phyloP scores from a whole-genome alignment of 305 asterid species.

The Fraxinus nigra region DNA sequence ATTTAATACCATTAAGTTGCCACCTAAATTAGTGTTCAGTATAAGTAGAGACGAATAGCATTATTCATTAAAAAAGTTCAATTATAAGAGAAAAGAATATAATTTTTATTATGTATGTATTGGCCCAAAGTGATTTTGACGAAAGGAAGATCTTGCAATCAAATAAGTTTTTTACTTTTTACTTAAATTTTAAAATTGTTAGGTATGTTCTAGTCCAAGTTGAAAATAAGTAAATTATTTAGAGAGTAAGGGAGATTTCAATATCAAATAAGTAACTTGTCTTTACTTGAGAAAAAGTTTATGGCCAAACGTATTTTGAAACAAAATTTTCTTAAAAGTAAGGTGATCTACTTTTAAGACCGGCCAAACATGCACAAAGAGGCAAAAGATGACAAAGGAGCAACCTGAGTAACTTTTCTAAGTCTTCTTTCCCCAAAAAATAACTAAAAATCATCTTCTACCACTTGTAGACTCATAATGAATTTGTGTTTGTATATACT shows the following conservation, averaged over 20 bases:
- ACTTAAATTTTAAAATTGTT: background rate
- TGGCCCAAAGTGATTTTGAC: background rate
- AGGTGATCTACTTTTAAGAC: background rate
- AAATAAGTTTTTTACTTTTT: background rate
- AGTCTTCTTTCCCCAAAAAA: background rate
- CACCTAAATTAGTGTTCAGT: too few species aligned
- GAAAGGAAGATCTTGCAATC: background rate
- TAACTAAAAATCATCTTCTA: background rate
- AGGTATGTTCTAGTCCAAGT: background rate
- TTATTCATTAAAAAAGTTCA: background rate
- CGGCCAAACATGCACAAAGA: background rate
- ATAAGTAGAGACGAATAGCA: too few species aligned
- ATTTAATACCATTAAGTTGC: too few species aligned
- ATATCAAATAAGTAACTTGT: background rate
- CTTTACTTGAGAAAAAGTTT: background rate
- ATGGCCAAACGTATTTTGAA: background rate
- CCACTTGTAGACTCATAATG: background rate
- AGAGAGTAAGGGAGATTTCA: background rate
- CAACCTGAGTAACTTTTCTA: background rate
- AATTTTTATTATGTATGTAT: background rate
- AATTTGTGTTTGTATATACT: background rate
- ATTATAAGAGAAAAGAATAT: background rate
- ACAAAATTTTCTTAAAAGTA: background rate
- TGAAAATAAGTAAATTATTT: background rate
- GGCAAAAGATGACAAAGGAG: background rate